phyloP scores from a whole-genome alignment of 2,329 filamentous ascomycete species.

The Stachybotrys elegans region DNA sequence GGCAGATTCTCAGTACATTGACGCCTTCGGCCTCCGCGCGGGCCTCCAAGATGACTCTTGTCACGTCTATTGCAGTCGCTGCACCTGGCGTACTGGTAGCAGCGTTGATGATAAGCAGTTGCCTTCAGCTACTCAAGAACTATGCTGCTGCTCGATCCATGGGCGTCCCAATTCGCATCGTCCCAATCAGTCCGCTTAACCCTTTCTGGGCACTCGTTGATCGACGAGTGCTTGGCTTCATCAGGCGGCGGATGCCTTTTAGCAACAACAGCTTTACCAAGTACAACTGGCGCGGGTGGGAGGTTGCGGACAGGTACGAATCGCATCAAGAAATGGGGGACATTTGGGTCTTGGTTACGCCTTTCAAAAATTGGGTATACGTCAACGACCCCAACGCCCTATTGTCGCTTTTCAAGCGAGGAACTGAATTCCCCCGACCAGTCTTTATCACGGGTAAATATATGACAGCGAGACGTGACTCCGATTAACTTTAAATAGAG shows the following conservation, averaged over 20 bases:
- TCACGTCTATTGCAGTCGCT: too few species aligned
- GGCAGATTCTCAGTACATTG: too few species aligned
- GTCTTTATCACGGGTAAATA: background rate
- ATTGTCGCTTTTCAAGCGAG: conserved; percentile 1
- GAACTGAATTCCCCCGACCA: conserved; percentile 4
- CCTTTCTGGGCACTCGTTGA: conserved; percentile 24
- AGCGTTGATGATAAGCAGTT: too few species aligned
- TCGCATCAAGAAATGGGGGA: conserved; percentile 21
- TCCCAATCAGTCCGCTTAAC: conserved; percentile 24
- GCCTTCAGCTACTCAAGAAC: background rate
- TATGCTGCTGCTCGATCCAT: conserved; percentile 16
- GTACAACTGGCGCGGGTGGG: conserved; percentile 24
- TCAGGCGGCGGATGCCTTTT: background rate
- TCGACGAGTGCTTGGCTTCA: conserved; percentile 11
- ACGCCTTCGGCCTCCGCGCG: too few species aligned
- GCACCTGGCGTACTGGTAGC: too few species aligned
- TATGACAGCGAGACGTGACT: too few species aligned
- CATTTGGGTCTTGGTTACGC: conserved; percentile 9
- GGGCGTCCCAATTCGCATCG: conserved; percentile 23
- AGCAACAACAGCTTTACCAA: conserved; percentile 21
- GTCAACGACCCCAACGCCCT: conserved; percentile 6
- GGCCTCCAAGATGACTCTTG: too few species aligned
- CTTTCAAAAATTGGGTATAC: conserved; percentile 7
- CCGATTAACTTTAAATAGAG: too few species aligned
- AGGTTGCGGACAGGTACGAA: conserved; percentile 16